Evolutionary conservation across 495 filamentous ascomycete genomes (phyloP).

Genomic region (Chaetomium tenue): DNA sequence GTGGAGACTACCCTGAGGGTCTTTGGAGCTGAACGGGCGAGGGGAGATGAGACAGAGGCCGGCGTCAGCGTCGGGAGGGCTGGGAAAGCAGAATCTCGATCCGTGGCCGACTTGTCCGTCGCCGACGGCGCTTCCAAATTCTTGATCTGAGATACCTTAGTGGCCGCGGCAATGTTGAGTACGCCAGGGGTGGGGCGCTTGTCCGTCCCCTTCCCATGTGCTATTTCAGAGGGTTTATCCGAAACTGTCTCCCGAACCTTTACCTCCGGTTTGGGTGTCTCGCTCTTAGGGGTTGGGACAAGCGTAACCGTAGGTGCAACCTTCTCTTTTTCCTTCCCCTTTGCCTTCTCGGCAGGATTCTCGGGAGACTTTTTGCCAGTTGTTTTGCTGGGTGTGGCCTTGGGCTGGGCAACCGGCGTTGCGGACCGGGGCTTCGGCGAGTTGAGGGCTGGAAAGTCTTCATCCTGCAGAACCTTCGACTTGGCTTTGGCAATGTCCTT

Average conservation of each 20-base stretch:
- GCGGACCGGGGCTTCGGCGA: conserved; percentile 36
- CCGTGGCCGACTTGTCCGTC: conserved; percentile 35
- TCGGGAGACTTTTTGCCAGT: conserved; percentile 25
- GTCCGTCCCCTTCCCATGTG: conserved; percentile 48
- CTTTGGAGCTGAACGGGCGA: conserved; percentile 47
- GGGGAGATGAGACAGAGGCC: conserved; percentile 47
- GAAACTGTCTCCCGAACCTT: conserved; percentile 43
- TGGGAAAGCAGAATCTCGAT: conserved; percentile 46
- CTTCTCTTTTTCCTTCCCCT: conserved; percentile 22
- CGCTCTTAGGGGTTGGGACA: conserved; percentile 32
- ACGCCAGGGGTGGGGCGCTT: conserved; percentile 60
- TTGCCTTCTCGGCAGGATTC: conserved; percentile 18
- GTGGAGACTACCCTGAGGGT: conserved; percentile 70
- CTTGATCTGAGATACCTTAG: conserved; percentile 36
- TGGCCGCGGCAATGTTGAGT: conserved; percentile 63
- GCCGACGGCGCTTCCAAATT: conserved; percentile 30
- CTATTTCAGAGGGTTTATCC: conserved; percentile 42
- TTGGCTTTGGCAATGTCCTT: conserved; percentile 50
- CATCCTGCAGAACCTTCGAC: conserved; percentile 48
- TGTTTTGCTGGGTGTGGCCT: conserved; percentile 31
- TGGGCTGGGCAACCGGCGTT: conserved; percentile 27
- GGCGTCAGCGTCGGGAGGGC: conserved; percentile 54
- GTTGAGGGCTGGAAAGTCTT: conserved; percentile 60
- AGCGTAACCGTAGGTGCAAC: not conserved
- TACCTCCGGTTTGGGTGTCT: conserved; percentile 28